Base-by-base conservation (phyloP, 306 rosid species). In the Vigna reflexopilosa region DNA sequence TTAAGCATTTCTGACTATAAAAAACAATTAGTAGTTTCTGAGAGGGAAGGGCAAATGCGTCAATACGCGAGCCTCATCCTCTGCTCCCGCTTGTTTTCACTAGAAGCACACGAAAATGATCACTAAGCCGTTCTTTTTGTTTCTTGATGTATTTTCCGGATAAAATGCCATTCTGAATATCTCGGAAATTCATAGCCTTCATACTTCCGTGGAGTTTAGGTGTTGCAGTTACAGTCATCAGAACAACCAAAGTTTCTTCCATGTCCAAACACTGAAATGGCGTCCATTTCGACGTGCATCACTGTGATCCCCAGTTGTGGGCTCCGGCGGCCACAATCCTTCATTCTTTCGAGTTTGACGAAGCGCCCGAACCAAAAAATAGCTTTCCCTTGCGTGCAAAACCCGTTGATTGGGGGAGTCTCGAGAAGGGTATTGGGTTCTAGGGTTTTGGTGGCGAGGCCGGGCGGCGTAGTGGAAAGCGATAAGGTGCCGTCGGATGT, bases 401-500 rank as follows among this genome's bases (percentile, higher is more conserved):
- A 13, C 17, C n/a, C 36, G 22, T 1, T 0, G 42, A 14, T 26
- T 13, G 5, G 44, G 20, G 19, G 19, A 30, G n/a, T 57, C 15
- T 5, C 19, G 1, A 42, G 58, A 26, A 85, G 78, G 72, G 57
- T 42, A 76, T 80, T 81, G 74, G 88, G 81, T 19, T 67, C 76
- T 59, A 85, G 89, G 90, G 85, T 75, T 84, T 75, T 20, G n/a
- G 76, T 56, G 32, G 86, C 86, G 13, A 85, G 93, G 47, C 98
- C 97, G 0, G 98, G 96, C 13, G 89, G 91, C 0, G 45, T 78
- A 2, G 91, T 95, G 68, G 99, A 95, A 80, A 95, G 77, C 17
- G 98, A 93, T 44, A 93, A 85, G 68, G 9, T 95, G 56, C 85
- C 96, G 14, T 75, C 89, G 11, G 90, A 95, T 79, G 94, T 93